Evolutionary conservation across 2,329 filamentous ascomycete genomes (phyloP), one percentile per base, ranked within the genome.

Genomic region (Didymella exigua): DNA sequence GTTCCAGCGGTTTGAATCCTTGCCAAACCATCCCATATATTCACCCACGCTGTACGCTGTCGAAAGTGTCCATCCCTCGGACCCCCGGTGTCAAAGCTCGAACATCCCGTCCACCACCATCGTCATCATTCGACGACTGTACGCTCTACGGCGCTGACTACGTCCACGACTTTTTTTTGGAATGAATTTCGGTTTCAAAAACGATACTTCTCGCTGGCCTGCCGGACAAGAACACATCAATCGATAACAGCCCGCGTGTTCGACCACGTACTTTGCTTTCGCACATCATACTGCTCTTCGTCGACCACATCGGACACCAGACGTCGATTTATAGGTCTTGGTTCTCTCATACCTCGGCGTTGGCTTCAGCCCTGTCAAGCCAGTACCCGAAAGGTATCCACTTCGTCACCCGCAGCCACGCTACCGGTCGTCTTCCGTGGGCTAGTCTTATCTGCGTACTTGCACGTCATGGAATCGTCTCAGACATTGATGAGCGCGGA

Each of bases 191-290:
- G 62, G 65, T 65, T 77, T 76, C 66, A 77, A 76, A 60, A 75
- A 74, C 67, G 57, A 74, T 59, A 70, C 60, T 44, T 74, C 72
- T 57, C 73, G 76, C 67, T 78, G 76, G 76, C 76, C 76, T 59
- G 75, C 77, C 38, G 76, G 76, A 77, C 76, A 77, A 72, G 76
- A 78, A 64, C 71, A 75, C 63, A 76, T 78, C 68, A 78, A 78
- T 61, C 73, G 76, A 61, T 68, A 68, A 56, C 23, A 31, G 14
- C 37, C 9, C 21, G 13, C 30, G 2, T 36, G 3, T 43, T 23
- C 18, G 37, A 31, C n/a, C 30, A 29, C 46, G 34, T 11, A 41
- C 18, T 26, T 18, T 13, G 16, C 27, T 29, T 26, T 19, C 31
- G 2, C 29, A n/a, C 18, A 30, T 21, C 46, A 36, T 23, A 40